phyloP scores from a whole-genome alignment of 73 alveolate genomes.

The Loxodes magnus region DNA sequence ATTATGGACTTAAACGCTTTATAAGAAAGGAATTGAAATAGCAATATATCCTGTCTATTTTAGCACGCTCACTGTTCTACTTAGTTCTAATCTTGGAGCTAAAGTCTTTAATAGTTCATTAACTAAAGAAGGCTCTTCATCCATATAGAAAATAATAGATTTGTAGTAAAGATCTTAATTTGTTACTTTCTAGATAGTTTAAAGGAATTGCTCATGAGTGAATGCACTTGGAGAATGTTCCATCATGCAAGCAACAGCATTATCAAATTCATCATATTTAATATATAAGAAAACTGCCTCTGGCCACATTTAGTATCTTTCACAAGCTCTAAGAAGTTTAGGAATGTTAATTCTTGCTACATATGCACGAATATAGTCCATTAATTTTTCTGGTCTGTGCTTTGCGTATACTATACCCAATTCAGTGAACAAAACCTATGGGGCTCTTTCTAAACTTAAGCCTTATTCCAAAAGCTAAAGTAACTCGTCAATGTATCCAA shows the following conservation, averaged over 20 bases:
- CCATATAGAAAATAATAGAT: slow-evolving; percentile 91
- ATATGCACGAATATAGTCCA: slow-evolving; percentile 92
- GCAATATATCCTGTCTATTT: slow-evolving; percentile 78
- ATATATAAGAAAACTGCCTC: slow-evolving; percentile 94
- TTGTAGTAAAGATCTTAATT: slow-evolving; percentile 85
- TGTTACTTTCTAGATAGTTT: slow-evolving; percentile 78
- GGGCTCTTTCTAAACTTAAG: slow-evolving; percentile 90
- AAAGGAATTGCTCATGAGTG: slow-evolving; percentile 85
- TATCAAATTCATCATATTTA: slow-evolving; percentile 91
- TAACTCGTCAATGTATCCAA: slow-evolving; percentile 91
- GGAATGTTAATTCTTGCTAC: slow-evolving; percentile 57
- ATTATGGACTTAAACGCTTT: slow-evolving; percentile 85
- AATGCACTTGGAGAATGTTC: slow-evolving; percentile 97
- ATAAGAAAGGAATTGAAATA: slow-evolving; percentile 80
- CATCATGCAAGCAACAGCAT: slow-evolving; percentile 92
- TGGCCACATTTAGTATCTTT: slow-evolving; percentile 87
- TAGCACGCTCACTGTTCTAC: slow-evolving; percentile 80
- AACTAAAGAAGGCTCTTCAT: slow-evolving; percentile 93
- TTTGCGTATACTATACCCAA: slow-evolving; percentile 93
- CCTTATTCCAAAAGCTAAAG: slow-evolving; percentile 76
- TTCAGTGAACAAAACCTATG: slow-evolving; percentile 89
- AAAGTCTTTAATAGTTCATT: slow-evolving; percentile 85
- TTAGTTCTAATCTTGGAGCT: slow-evolving; percentile 81
- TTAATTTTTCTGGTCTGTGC: slow-evolving; percentile 84
- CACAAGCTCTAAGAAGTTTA: slow-evolving; percentile 92